phyloP scores from a whole-genome alignment of 2,329 filamentous ascomycete genomes.

The Laburnicola sp. region DNA sequence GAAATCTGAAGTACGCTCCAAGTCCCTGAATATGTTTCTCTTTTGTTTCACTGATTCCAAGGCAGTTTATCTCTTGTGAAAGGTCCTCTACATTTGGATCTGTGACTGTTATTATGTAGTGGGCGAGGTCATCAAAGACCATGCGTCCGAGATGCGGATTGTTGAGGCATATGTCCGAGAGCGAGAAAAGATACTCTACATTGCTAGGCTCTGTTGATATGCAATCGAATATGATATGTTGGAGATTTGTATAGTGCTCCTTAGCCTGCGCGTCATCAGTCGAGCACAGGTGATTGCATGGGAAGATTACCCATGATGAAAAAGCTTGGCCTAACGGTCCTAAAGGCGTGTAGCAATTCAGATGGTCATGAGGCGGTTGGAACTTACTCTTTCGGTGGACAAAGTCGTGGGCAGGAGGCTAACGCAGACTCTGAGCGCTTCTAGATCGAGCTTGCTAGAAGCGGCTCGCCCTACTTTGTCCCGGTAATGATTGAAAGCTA shows the following conservation, averaged over 20 bases:
- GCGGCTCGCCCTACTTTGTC: constrained; percentile 18
- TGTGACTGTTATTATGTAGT: not conserved
- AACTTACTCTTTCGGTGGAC: constrained; percentile 9
- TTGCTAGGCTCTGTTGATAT: constrained; percentile 19
- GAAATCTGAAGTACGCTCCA: constrained; percentile 28
- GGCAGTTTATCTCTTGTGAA: not conserved
- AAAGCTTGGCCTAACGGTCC: not conserved
- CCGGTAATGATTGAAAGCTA: constrained; percentile 30
- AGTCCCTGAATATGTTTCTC: constrained; percentile 13
- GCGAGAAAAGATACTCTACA: constrained; percentile 24
- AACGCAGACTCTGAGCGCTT: constrained; percentile 27
- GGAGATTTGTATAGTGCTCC: constrained; percentile 13
- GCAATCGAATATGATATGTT: constrained; percentile 21
- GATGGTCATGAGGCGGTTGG: not conserved
- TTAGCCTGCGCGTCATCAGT: constrained; percentile 8
- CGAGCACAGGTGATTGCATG: not conserved
- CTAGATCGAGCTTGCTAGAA: constrained; percentile 19
- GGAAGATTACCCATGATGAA: not conserved
- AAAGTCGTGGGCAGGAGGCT: constrained; percentile 19
- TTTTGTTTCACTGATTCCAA: not conserved
- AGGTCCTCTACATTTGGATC: not conserved
- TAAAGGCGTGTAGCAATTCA: not conserved
- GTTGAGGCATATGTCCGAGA: constrained; percentile 30
- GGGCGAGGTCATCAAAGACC: constrained; percentile 15
- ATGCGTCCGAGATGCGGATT: constrained; percentile 19